Evolutionary conservation across 129 eudicot genomes (phyloP), one percentile per base, ranked within the genome.

Genomic region (Flaveria ramosissima): DNA sequence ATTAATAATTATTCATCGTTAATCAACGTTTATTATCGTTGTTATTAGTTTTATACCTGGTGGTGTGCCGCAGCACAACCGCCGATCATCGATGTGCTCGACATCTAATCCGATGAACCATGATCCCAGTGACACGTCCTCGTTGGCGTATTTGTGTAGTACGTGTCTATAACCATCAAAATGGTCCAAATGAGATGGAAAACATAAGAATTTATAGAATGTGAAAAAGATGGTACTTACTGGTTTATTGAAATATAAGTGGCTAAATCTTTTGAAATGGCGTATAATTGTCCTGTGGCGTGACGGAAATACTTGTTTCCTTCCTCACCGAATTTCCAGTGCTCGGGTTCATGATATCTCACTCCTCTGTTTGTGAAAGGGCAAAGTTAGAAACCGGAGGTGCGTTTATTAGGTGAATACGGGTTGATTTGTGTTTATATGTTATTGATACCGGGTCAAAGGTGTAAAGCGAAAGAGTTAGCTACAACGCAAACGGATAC

Each of bases 291-390:
- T 55, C 97, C 98, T 11, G 97, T 93, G 39, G 97, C 98, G 45
- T 93, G 98, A 42, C 98, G 97, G 56, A 93, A 90, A 70, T 93
- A 93, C 83, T 87, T 90, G 77, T 90, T 90, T 74, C 98, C 98
- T 23, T 82, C 92, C 73, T 81, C 98, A 3, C 98, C 98, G 71
- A 93, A 92, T 80, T 92, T 92, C 98, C 96, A 92, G 47, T 86
- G 75, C 88, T 92, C 98, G 7, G 98, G 98, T 78, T 90, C 98
- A 73, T 90, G 95, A 76, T 93, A 93, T 74, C 92, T 88, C 76
- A 90, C 97, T 74, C 98, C 97, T 92, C 98, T 93, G 70, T 24
- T 45, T 39, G 47, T 69, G 77, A 23, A 75, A 57, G 4, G 19
- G 19, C 9, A 53, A 68, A 13, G 69, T 81, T 72, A 80, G 52